Base-by-base conservation (phyloP, 768 basidiomycete species). In the Glaciozyma antarctica region DNA sequence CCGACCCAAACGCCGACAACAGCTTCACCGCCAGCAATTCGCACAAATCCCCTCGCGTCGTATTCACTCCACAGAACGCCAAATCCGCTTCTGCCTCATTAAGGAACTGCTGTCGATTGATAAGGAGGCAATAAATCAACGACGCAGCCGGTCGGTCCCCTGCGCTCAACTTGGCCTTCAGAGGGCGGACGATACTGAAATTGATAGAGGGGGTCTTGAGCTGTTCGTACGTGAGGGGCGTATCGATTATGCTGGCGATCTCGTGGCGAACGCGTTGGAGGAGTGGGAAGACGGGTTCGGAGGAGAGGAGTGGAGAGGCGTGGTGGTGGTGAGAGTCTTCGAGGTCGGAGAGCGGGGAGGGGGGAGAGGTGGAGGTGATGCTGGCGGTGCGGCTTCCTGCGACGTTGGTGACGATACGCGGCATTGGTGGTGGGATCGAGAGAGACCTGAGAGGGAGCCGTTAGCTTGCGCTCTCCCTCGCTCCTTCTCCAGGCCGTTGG, bases 11-110 rank as follows among this genome's bases (percentile, higher is more conserved):
- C 16, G 47, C 58, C 38, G 81, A 83, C 16, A 92, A 80, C 28
- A 93, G 82, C 73, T 95, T 95, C 79, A 90, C 84, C 13, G 93
- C 90, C 24, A 95, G 77, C 21, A 95, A 83, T 75, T 95, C 90
- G 77, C 90, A 93, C 15, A 93, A 80, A 38, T 81, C 85, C 6
- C 90, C 92, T 48, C 87, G 80, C 15, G 84, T 78, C 12, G 79
- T 76, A 79, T 88, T 86, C 61, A 95, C 80, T 21, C 68, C 68
- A 2, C 63, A 58, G 26, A 69, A 66, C 6, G 63, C 67, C 43
- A 66, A 55, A 38, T 70, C 65, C 0, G 45, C 44, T 7, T 66
- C 62, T 3, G 41, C 44, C 10, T 62, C n/a, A 3, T 59, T 62
- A 43, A 65, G 54, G 55, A 69, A 69, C 10, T 69, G 62, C 9